Evolutionary conservation across 2,329 filamentous ascomycete genomes (phyloP).

Genomic region (Raffaelea albimanens): DNA sequence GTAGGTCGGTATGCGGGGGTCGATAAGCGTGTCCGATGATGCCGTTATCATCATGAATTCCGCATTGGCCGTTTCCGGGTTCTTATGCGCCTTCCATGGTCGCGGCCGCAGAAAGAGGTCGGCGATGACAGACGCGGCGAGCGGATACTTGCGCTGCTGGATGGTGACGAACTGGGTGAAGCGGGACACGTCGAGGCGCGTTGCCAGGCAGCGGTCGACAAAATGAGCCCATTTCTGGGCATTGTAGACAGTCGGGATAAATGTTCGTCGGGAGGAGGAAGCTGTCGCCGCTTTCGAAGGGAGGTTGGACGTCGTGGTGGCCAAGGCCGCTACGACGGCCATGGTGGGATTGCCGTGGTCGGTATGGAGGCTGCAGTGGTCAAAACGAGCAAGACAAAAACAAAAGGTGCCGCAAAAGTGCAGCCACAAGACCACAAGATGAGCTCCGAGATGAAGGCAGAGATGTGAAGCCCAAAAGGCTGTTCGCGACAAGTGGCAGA

Average conservation of each 20-base stretch:
- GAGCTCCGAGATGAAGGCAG: too few relatives aligned
- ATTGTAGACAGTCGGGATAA: constrained; percentile 9
- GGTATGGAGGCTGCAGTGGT: too few relatives aligned
- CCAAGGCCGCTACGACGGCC: neutral
- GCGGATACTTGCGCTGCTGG: constrained; percentile 39
- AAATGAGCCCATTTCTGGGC: constrained; percentile 40
- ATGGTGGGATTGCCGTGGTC: too few relatives aligned
- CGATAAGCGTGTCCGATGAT: constrained; percentile 38
- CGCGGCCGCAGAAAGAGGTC: constrained; percentile 50
- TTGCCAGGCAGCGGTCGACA: constrained; percentile 36
- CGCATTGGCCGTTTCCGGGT: neutral
- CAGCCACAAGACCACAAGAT: too few relatives aligned
- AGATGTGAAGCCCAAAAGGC: too few relatives aligned
- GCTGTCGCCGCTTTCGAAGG: neutral
- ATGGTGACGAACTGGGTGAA: constrained; percentile 44
- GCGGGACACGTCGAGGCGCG: constrained; percentile 40
- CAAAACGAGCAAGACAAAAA: too few relatives aligned
- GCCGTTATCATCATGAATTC: neutral
- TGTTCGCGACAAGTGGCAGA: neutral
- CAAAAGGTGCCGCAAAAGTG: too few relatives aligned
- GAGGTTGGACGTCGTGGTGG: neutral
- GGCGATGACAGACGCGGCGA: constrained; percentile 42
- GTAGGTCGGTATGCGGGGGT: constrained; percentile 51
- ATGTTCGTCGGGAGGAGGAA: constrained; percentile 5
- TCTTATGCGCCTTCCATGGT: constrained; percentile 12